Evolutionary conservation across 2,329 filamentous ascomycete genomes (phyloP).

Genomic region (Lecanicillium sp.): DNA sequence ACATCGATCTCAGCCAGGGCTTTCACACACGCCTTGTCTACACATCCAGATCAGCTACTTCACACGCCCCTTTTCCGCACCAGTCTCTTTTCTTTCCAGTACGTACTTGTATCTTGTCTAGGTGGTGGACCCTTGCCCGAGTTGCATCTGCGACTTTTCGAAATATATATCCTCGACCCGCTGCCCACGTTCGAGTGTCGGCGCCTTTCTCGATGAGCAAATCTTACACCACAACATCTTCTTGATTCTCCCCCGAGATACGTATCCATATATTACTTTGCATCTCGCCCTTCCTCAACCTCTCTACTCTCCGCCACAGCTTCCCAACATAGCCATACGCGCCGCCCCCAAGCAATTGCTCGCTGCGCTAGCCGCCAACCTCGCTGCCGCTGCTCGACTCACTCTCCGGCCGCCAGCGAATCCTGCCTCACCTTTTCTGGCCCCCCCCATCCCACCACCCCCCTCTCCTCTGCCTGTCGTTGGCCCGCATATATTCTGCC

Average conservation of each 20-base stretch:
- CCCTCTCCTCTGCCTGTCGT: conserved; percentile 5
- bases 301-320: no score
- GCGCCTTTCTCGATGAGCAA: no score
- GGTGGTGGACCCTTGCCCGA: conserved; percentile 9
- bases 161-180: conserved; percentile 12
- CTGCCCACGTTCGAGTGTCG: conserved; percentile 6
- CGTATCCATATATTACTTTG: background rate
- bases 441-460: background rate
- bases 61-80: conserved; percentile 4
- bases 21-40: background rate
- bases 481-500: conserved; percentile 13
- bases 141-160: conserved; percentile 4
- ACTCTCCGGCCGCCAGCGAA: conserved; percentile 9
- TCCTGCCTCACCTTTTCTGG: conserved; percentile 8
- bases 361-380: conserved; percentile 10
- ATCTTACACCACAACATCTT: no score
- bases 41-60: conserved; percentile 6
- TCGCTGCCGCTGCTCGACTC: conserved; percentile 11
- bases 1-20: conserved; percentile 9
- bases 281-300: background rate
- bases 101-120: background rate
- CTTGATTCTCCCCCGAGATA: no score
- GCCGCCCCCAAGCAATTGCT: background rate
- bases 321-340: conserved; percentile 8
- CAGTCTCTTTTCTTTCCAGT: background rate